Conservation (phyloP, 495 filamentous ascomycete species). For the Glonium stellatum region DNA sequence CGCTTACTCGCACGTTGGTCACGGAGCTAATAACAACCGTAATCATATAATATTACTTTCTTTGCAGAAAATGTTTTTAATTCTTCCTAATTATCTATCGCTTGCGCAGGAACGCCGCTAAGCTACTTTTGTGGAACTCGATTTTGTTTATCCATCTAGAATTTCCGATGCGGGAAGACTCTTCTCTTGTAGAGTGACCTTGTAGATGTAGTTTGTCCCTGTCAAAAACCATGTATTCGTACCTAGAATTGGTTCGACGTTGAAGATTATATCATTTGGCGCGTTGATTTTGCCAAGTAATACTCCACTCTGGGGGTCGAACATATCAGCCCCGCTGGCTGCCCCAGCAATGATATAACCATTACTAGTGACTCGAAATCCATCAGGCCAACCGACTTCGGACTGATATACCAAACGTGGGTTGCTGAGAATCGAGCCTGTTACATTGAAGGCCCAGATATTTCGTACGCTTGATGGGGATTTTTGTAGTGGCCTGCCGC, state of each 20-base stretch:
- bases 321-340: conserved; percentile 13
- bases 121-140: too few species aligned
- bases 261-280: conserved; percentile 11
- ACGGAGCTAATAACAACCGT: too few species aligned
- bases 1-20: too few species aligned
- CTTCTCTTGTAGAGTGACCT: conserved; percentile 5
- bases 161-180: neutral
- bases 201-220: conserved; percentile 7
- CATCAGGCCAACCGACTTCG: conserved; percentile 13
- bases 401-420: conserved; percentile 13
- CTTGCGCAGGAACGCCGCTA: too few species aligned
- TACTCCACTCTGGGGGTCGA: conserved; percentile 7
- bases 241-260: conserved; percentile 1
- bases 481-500: neutral
- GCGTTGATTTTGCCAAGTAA: conserved; percentile 17
- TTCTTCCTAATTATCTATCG: too few species aligned
- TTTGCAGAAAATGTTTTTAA: too few species aligned
- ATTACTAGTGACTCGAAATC: conserved; percentile 3
- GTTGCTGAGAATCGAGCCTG: neutral
- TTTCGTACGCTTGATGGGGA: conserved; percentile 5
- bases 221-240: conserved; percentile 8
- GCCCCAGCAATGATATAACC: conserved; percentile 8
- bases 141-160: neutral
- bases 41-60: too few species aligned
- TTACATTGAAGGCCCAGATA: conserved; percentile 8